Base-by-base conservation (phyloP, 1,284 basidiomycete species). In the Ceratobasidium sp. region DNA sequence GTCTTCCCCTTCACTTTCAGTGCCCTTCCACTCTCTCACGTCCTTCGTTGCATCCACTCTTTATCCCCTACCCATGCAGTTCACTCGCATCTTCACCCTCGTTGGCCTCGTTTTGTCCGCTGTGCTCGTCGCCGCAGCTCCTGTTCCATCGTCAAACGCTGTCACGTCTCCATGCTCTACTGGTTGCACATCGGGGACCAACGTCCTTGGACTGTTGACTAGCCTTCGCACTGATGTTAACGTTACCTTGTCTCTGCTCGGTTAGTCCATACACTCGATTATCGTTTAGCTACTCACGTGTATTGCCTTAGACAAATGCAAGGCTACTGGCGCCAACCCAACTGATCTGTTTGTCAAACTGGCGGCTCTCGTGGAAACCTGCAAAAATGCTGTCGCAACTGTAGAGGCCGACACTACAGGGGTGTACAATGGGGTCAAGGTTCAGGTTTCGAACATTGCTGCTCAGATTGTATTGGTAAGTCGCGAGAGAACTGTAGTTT, bases 381-480 rank as follows among this genome's bases (percentile, higher is more conserved):
- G 43, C 65, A 58, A 48, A 14, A 10, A 34, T 18, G 30, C 65
- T 21, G 53, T 70, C 12, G 65, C 43, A 2, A 43, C 41, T 23
- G 36, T 70, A 1, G 28, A 58, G 21, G 65, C 58, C 0, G 62
- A 65, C 34, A 39, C 46, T 12, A 46, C 43, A 9, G 53, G 36
- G 16, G 30, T 23, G 1, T 46, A 58, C 43, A 36, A n/a, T 10
- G 55, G 43, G 4, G 36, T 65, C 36, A 39, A 65, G 55, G 43
- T 43, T 28, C 53, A 70, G 18, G 55, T 70, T 32, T 70, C 65
- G 28, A 45, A 58, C 21, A 70, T 58, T 21, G 43, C 34, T 12
- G 52, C 65, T 10, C 53, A 58, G 41, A 70, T 70, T 28, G 21
- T 70, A n/a, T 48, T 70, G 65, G 65, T 70, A 58, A 21, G 53